Conservation (phyloP, 331 rosid species). For the Quercus phellos region DNA sequence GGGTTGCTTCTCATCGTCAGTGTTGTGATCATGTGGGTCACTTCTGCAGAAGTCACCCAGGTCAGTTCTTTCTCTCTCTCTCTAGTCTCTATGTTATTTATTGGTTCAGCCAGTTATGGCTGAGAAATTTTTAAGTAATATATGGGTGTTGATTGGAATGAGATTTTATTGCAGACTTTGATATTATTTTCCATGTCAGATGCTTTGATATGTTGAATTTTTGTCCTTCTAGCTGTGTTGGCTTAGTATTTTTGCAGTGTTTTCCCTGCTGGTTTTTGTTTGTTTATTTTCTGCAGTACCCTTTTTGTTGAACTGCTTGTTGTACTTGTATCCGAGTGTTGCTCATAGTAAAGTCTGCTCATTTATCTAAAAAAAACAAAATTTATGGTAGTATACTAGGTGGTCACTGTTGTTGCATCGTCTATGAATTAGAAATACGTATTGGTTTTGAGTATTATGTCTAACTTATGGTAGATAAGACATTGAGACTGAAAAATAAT, state of each 20-base stretch:
- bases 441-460: neutral
- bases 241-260: no score
- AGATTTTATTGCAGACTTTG: neutral
- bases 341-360: no score
- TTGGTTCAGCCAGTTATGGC: neutral
- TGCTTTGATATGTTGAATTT: neutral
- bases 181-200: neutral
- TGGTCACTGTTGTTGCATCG: no score
- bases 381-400: no score
- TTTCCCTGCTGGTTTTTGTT: no score
- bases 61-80: constrained; percentile 25
- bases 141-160: neutral
- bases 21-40: constrained; percentile 88
- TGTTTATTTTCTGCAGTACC: no score
- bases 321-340: no score
- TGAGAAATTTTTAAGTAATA: neutral
- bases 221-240: no score
- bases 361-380: no score
- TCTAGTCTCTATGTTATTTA: neutral
- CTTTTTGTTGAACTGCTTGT: no score
- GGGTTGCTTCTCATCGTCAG: constrained; percentile 74
- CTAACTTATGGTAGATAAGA: neutral
- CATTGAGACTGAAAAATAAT: neutral
- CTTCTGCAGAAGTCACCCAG: constrained; percentile 97
- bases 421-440: neutral